These are phyloP conservation scores for Phaeomoniella chlamydospora DNA, from an alignment of 2,329 filamentous ascomycete genomes.

Conservation along the genomic window DNA sequence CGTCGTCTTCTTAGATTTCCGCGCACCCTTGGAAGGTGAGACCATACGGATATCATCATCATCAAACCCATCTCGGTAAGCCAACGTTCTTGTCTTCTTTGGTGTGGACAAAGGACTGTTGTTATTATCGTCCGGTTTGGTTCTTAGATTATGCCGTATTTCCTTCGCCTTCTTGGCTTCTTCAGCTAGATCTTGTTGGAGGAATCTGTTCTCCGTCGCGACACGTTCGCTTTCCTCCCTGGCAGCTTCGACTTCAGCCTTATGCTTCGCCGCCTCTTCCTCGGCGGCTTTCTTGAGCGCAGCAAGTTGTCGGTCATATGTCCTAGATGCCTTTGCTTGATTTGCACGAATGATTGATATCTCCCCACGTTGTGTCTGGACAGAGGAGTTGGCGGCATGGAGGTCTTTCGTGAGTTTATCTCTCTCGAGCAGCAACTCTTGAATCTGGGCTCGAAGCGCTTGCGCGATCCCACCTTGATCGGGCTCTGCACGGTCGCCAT, in stretches of 20 bases:
- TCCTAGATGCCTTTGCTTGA: conserved; percentile 35
- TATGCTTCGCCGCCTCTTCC: conserved; percentile 37
- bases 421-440: conserved; percentile 17
- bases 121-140: conserved; percentile 18
- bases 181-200: conserved; percentile 45
- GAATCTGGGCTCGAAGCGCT: conserved; percentile 6
- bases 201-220: conserved; percentile 43
- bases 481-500: not conserved
- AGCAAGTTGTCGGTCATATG: conserved; percentile 37
- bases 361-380: conserved; percentile 41
- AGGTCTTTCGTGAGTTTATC: conserved; percentile 24
- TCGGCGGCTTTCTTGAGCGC: conserved; percentile 38
- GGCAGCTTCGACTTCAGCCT: conserved; percentile 38
- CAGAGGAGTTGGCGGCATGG: conserved; percentile 21
- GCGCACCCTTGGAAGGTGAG: conserved; percentile 37
- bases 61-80: conserved; percentile 48
- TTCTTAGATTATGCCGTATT: conserved; percentile 20
- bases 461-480: conserved; percentile 5
- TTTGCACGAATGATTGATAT: conserved; percentile 47
- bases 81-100: conserved; percentile 29
- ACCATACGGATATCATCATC: conserved; percentile 42
- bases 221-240: conserved; percentile 40
- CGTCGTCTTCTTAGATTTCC: conserved; percentile 31
- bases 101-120: conserved; percentile 29
- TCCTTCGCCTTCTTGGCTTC: conserved; percentile 34